Evolutionary conservation across 2,329 filamentous ascomycete species (phyloP), one percentile per base, ranked within the genome.

Genomic region (Phialophora macrospora): DNA sequence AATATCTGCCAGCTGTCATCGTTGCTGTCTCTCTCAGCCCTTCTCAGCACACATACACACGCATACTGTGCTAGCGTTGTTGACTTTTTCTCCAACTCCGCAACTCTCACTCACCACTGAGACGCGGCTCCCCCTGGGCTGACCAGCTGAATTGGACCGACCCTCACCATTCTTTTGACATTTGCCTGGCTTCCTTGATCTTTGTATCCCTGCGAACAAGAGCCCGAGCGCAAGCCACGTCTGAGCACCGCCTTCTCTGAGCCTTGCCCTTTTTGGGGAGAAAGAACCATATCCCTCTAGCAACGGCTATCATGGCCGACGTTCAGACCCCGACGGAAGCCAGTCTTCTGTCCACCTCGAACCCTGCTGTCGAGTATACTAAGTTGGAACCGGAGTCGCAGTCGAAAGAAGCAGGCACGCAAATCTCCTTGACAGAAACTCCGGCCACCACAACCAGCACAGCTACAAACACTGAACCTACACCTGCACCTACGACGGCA

Each of bases 321-420:
- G 14, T 69, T 12, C 66, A 70, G 24, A 70, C 58, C 1, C 59
- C 68, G 14, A 69, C 67, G 38, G 64, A 72, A 67, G 61, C 56
- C 17, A 61, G 63, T 12, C 60, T 63, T 12, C 48, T 64, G 17
- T 66, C 67, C 24, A 69, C 58, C 34, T 55, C 64, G 30, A 68
- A 57, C 11, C 55, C 61, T 4, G 24, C 55, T 6, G 17, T 49
- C 22, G 64, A 63, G 24, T 51, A 46, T 52, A 60, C 48, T 1
- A 30, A 24, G n/a, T 55, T 41, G 9, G 22, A 22, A 20, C 63
- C 14, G 17, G 30, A 28, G 7, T 55, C 49, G 9, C 24, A 22
- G 24, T 65, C 41, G 4, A 65, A 62, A 61, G 60, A 65, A 66
- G 60, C 56, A 58, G 46, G 46, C 20, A 55, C 63, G 51, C 60